These are phyloP conservation scores for Pulveroboletus sp. DNA, from an alignment of 768 basidiomycete genomes.

Conservation along the genomic window DNA sequence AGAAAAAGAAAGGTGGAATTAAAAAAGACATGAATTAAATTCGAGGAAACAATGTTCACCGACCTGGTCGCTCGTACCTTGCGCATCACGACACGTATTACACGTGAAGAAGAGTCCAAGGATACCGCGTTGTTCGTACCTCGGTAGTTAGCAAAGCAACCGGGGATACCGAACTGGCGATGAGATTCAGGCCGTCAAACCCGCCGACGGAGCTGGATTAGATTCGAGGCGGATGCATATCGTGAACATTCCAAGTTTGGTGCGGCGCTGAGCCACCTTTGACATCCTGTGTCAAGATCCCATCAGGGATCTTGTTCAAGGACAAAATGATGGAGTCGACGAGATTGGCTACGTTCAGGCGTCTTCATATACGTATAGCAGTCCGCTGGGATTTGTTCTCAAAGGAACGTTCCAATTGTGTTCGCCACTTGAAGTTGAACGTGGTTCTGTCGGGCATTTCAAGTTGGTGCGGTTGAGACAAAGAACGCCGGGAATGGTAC, in stretches of 20 bases:
- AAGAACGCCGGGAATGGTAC: too few species aligned
- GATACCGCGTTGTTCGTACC: constrained; percentile 26
- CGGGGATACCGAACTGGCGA: constrained; percentile 5
- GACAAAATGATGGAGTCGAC: constrained; percentile 13
- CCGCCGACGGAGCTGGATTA: constrained; percentile 23
- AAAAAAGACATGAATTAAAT: constrained; percentile 28
- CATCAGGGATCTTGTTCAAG: constrained; percentile 15
- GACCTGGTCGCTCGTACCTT: constrained; percentile 27
- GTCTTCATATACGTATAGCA: too few species aligned
- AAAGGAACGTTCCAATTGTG: neutral
- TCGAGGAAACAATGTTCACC: constrained; percentile 24
- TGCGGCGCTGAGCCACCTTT: neutral
- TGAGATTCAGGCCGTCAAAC: constrained; percentile 24
- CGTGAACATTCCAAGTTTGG: constrained; percentile 14
- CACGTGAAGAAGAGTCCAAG: constrained; percentile 28
- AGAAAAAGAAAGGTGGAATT: constrained; percentile 12
- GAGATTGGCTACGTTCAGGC: constrained; percentile 12
- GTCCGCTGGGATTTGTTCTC: neutral
- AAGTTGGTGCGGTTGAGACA: too few species aligned
- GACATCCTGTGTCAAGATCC: constrained; percentile 17
- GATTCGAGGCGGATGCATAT: constrained; percentile 4
- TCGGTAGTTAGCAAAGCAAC: constrained; percentile 21
- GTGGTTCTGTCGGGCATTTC: neutral
- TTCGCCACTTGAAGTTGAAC: neutral
- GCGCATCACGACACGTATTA: constrained; percentile 29